Base-by-base conservation (phyloP, 2,329 filamentous ascomycete species). In the Pseudogymnoascus sp. region DNA sequence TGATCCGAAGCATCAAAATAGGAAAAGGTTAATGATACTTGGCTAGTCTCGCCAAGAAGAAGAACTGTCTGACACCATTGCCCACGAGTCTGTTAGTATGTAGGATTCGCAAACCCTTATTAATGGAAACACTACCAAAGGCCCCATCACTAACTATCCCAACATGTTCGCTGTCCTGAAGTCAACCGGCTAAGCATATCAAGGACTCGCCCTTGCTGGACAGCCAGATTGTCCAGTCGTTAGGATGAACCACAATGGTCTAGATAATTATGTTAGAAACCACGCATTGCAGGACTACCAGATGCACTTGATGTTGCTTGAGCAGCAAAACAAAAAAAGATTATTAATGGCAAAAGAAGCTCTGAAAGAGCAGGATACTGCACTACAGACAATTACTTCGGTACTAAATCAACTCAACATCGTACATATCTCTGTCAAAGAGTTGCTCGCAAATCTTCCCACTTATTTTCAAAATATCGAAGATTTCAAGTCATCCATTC, bases 251-350 rank as follows among this genome's bases (percentile, higher is more conserved):
- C 37, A 40, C 6, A 40, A 40, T 40, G 14, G 37, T n/a, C 37
- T 3, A 40, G n/a, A 40, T 40, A 40, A 40, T 40, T 16, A 40
- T 40, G 37, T 40, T 16, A 5, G 14, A n/a, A 5, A 16, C n/a
- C 90, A 93, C 73, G 90, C 90, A 21, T 80, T 93, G 59, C 90
- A 93, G 75, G 90, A 95, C 74, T 93, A 93, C 71, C 90, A 93
- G 78, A 93, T 93, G 89, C 90, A 93, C 74, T 77, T 93, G 73
- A 93, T 93, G 90, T 77, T 93, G 60, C 82, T 93, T 14, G 90
- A 93, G 76, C 90, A 93, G 75, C 90, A 93, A 76, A 93, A 93
- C 70, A 93, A 93, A 80, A 93, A 91, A 76, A 82, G 90, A 16
- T 80, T 93, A 59, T 86, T 92, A 80, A 91, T 92, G 89, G 90